phyloP scores from a whole-genome alignment of 441 rosid species.

The Daphne laureola region DNA sequence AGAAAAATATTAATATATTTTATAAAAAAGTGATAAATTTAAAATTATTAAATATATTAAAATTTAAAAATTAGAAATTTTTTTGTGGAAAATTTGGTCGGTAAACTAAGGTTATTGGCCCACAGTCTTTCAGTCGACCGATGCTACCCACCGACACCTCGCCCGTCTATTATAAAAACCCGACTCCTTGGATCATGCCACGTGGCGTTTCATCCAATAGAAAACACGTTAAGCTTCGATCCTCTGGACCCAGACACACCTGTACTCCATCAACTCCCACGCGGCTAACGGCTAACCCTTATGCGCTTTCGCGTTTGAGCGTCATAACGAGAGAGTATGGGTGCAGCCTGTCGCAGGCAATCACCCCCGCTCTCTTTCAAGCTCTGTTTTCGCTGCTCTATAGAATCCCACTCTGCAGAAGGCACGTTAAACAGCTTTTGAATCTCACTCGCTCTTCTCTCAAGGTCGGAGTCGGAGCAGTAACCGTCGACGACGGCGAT shows the following conservation, averaged over 20 bases:
- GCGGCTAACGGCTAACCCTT: background rate
- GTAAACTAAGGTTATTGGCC: no score
- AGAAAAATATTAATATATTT: no score
- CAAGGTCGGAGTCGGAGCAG: background rate
- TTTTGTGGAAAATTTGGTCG: no score
- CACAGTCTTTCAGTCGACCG: background rate
- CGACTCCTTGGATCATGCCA: constrained; percentile 8
- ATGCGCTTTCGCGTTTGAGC: background rate
- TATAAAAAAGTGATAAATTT: no score
- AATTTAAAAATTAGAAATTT: no score
- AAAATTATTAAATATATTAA: no score
- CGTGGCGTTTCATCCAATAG: constrained; percentile 8
- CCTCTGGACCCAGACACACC: constrained; percentile 1
- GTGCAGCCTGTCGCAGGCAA: background rate
- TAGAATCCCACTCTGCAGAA: constrained; percentile 1
- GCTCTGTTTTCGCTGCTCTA: background rate
- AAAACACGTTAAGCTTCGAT: constrained; percentile 11
- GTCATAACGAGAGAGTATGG: background rate
- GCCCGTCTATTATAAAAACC: background rate
- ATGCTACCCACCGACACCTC: constrained; percentile 23
- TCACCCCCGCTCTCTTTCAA: background rate
- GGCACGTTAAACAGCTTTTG: constrained; percentile 1
- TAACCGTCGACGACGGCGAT: constrained; percentile 25
- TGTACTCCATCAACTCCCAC: background rate
- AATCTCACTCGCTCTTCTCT: constrained; percentile 3